Evolutionary conservation across 2,329 filamentous ascomycete genomes (phyloP), one percentile per base, ranked within the genome.

Genomic region (Pseudocercospora fijiensis): DNA sequence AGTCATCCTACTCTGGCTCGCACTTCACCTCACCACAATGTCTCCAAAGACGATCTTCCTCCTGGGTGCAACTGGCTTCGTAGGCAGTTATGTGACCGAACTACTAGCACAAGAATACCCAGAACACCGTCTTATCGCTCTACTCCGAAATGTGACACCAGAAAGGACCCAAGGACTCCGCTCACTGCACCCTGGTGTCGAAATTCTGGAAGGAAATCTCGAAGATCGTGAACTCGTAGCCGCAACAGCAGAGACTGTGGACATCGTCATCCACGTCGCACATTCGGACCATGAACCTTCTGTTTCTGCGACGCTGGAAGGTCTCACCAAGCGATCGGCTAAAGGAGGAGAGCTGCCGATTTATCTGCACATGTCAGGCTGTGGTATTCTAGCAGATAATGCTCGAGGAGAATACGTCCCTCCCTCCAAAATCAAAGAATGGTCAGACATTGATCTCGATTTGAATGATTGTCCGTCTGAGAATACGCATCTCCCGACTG

Each of bases 231-330:
- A n/a, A 5, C 13, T 56, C 26, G 9, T 56, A 10, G 9, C 27
- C 52, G 27, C 30, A 11, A 56, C 52, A 28, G 52, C 52, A 30
- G 27, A 56, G 9, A 56, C 13, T 2, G 52, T 56, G 11, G 52
- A 56, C 26, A 56, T 56, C 8, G 52, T 56, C 13, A 37, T 56
- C 52, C 52, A 56, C 27, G 52, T 56, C 27, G 52, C 52, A 9
- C 52, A 30, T 30, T 56, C 52, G 1, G 52, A 56, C n/a, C 52
- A 56, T 37, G 22, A 30, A 27, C 52, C 52, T 20, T 56, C 52
- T 7, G 26, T 56, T 30, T 56, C 52, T 16, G 52, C 52, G 16
- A 16, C 33, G 9, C 27, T 56, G 52, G 52, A 56, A 33, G 52
- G 52, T 5, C 52, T 56, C 1, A 56, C 11, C 3, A 20, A 18